Base-by-base conservation (phyloP, 306 rosid species). In the Hylodesmum podocarpum region DNA sequence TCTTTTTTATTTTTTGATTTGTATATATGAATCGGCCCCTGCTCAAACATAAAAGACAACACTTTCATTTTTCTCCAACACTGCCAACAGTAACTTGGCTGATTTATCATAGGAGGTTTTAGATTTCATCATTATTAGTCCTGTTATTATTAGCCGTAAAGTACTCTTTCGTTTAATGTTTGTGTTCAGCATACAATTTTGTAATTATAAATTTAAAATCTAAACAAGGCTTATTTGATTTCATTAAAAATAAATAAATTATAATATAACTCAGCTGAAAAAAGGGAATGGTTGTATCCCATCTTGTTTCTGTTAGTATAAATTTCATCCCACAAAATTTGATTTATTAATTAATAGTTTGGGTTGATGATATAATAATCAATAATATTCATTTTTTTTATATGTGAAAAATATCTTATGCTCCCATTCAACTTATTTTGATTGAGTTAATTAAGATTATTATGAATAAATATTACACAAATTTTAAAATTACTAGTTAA, bases 1-100 rank as follows among this genome's bases (percentile, higher is more conserved):
- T 81, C 73, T 28, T 19, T 29, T 83, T 43, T 81, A 74, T 85
- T 81, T 81, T 41, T 80, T 41, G 70, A 81, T 71, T 74, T 75
- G 41, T 72, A 63, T 75, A 36, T 72, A 63, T 79, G 18, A 59
- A 47, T 53, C 77, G 4, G 40, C 59, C 77, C 59, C 44, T 22
- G 51, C 63, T 65, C 77, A 27, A 40, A 1, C 80, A 74, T 51
- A 55, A 44, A 62, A 74, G 78, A 89, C 76, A 37, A 13, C 40
- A 63, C 84, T 70, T 66, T 37, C 31, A 6, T 66, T 50, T 55
- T 62, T 40, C 53, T 58, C 41, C 13, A 33, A 33, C 37, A 33
- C 37, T 0, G 13, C 19, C 24, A 47, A 46, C 22, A 47, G 10
- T 47, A 47, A 46, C 53, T 15, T 47, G 51, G 51, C 2, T 14